Evolutionary conservation across 179 eudicot species (phyloP).

Genomic region (Carnegiea gigantea): DNA sequence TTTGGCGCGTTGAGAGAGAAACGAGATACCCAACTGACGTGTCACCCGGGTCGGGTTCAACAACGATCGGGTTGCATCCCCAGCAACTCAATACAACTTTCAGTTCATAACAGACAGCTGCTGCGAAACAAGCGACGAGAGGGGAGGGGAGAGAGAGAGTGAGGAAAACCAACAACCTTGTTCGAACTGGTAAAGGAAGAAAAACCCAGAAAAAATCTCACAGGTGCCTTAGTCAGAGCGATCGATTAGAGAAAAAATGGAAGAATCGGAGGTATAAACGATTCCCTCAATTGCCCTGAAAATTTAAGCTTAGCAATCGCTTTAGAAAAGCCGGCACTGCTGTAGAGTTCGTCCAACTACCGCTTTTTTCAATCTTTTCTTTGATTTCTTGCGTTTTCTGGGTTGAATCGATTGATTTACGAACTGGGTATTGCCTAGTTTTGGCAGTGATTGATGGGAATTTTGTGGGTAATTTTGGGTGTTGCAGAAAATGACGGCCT

Average conservation of each 20-base stretch:
- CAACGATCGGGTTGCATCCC: slow-evolving; percentile 17
- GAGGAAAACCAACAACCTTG: slow-evolving; percentile 21
- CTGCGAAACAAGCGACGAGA: slow-evolving; percentile 29
- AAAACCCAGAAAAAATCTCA: slow-evolving; percentile 22
- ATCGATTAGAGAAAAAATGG: slow-evolving; percentile 20
- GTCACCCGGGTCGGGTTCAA: not conserved
- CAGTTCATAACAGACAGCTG: slow-evolving; percentile 76
- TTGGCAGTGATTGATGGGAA: not conserved
- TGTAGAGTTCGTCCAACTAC: slow-evolving; percentile 12
- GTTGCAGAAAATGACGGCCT: slow-evolving; percentile 61
- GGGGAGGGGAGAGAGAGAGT: not conserved
- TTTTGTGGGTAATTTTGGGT: slow-evolving; percentile 14
- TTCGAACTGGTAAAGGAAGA: slow-evolving; percentile 8
- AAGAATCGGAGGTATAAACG: slow-evolving; percentile 28
- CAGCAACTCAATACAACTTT: slow-evolving; percentile 29
- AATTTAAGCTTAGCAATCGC: not conserved
- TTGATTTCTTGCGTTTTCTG: slow-evolving; percentile 7
- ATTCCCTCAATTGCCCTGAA: not conserved
- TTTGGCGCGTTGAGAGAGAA: slow-evolving; percentile 20
- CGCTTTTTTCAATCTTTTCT: not conserved
- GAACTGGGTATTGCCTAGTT: slow-evolving; percentile 27
- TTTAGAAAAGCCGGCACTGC: not conserved
- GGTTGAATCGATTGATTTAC: slow-evolving; percentile 10
- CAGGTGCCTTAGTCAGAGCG: slow-evolving; percentile 12
- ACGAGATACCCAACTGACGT: slow-evolving; percentile 20